phyloP scores from a whole-genome alignment of 345 rosid genomes.

The Populus simonii region DNA sequence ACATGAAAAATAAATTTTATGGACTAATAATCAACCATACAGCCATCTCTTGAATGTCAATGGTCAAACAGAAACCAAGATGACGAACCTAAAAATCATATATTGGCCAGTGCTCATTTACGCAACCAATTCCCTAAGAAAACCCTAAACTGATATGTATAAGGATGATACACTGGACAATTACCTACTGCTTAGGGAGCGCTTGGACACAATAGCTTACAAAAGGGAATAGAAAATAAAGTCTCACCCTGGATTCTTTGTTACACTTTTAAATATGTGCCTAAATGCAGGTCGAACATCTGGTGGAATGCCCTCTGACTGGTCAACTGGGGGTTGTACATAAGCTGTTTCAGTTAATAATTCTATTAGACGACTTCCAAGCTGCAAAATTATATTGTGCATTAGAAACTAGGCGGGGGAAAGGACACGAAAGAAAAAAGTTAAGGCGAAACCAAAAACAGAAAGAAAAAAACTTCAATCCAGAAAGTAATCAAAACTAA shows the following conservation, averaged over 20 bases:
- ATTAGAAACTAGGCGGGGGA: constrained; percentile 1
- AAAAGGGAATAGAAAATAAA: constrained; percentile 9
- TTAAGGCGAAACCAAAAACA: constrained; percentile 7
- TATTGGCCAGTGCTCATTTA: constrained; percentile 2
- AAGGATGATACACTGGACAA: background rate
- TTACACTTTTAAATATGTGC: constrained; percentile 58
- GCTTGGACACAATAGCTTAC: background rate
- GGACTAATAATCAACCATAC: background rate
- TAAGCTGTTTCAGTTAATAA: constrained; percentile 76
- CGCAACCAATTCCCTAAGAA: constrained; percentile 1
- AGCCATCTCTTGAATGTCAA: constrained; percentile 3
- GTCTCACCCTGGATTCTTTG: constrained; percentile 60
- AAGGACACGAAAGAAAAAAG: background rate
- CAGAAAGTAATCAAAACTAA: background rate
- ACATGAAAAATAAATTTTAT: background rate
- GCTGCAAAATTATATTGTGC: constrained; percentile 44
- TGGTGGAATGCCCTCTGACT: constrained; percentile 62
- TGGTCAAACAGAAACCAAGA: background rate
- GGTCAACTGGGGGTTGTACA: constrained; percentile 77
- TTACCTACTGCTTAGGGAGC: background rate
- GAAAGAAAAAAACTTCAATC: background rate
- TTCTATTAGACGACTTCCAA: constrained; percentile 82
- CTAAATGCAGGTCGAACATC: constrained; percentile 92
- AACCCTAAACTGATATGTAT: background rate
- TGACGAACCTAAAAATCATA: background rate